These are phyloP conservation scores for Wickerhamomyces chaumierensis DNA, from an alignment of 805 yeast genomes.

Conservation along the genomic window DNA sequence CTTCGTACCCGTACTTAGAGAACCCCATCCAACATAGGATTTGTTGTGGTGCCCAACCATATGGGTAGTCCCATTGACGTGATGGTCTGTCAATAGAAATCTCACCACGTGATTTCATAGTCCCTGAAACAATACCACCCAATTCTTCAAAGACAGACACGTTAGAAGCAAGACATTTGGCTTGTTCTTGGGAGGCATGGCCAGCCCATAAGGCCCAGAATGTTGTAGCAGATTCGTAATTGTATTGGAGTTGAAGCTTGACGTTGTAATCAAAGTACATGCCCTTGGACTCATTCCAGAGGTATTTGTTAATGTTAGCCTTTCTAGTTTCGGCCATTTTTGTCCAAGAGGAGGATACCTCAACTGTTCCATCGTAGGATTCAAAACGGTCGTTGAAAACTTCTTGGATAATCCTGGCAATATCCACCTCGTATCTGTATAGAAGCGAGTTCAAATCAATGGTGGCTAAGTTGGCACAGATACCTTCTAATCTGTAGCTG, in stretches of 20 bases:
- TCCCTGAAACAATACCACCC: conserved; percentile 87
- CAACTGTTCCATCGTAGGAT: conserved; percentile 26
- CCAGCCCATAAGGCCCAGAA: conserved; percentile 92
- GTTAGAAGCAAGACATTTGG: conserved; percentile 47
- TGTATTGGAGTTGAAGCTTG: conserved; percentile 38
- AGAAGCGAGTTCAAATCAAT: conserved; percentile 78
- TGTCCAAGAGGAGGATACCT: conserved; percentile 50
- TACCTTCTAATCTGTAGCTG: conserved; percentile 78
- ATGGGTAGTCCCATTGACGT: conserved; percentile 97
- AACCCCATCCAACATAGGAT: conserved; percentile 89
- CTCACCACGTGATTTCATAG: conserved; percentile 62
- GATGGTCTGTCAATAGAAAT: conserved; percentile 64
- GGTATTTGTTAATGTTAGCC: conserved; percentile 45
- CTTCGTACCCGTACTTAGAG: conserved; percentile 53
- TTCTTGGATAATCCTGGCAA: conserved; percentile 48
- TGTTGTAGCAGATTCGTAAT: conserved; percentile 78
- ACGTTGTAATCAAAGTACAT: conserved; percentile 80
- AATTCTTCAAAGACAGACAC: conserved; percentile 64
- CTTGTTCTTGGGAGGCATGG: conserved; percentile 56
- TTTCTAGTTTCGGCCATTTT: conserved; percentile 44
- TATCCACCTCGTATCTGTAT: conserved; percentile 84
- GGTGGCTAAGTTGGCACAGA: conserved; percentile 82
- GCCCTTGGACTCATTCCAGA: conserved; percentile 77
- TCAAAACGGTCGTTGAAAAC: conserved; percentile 40
- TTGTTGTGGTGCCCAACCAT: conserved; percentile 98